Base-by-base conservation (phyloP, 768 basidiomycete species). In the Naematelia aurantialba region DNA sequence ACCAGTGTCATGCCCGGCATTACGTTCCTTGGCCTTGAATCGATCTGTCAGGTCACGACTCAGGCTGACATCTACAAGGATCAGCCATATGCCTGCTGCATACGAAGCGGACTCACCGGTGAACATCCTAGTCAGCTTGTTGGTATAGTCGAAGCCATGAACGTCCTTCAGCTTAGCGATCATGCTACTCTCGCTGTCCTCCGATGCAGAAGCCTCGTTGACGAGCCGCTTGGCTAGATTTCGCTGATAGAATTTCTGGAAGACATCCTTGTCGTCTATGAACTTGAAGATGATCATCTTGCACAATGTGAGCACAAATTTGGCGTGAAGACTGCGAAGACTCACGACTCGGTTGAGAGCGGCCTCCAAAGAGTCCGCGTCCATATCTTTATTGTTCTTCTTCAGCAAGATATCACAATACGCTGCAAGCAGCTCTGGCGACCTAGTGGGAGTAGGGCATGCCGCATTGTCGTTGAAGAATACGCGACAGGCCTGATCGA, bases 231-330 rank as follows among this genome's bases (percentile, higher is more conserved):
- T 89, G 31, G 89, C 89, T 22, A 98, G 79, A 76, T 90, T 93
- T 63, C 90, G 94, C 14, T 88, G 89, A 80, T 99, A 98, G 82
- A 94, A 98, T 17, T 89, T 89, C 74, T 94, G 92, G 85, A 97
- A 99, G 12, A 98, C 90, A 66, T 99, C 94, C 81, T 96, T 96
- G 81, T 98, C 93, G 75, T 93, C 91, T 68, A 97, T 88, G 78
- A 96, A 98, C 76, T 92, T 92, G 88, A 99, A 96, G 50, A 98
- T 80, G 13, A 89, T 82, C 92, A 97, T 96, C 94, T 98, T 72
- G 62, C 39, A 29, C 52, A 13, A 25, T n/a, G 46, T 45, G 17
- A 46, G 11, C 34, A 17, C 48, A 44, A 26, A 11, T 47, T 26
- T 21, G 24, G 25, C 10, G 24, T 19, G 26, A 17, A 44, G 12